Evolutionary conservation across 1,284 basidiomycete genomes (phyloP).

Genomic region (Leccinum idahoense): DNA sequence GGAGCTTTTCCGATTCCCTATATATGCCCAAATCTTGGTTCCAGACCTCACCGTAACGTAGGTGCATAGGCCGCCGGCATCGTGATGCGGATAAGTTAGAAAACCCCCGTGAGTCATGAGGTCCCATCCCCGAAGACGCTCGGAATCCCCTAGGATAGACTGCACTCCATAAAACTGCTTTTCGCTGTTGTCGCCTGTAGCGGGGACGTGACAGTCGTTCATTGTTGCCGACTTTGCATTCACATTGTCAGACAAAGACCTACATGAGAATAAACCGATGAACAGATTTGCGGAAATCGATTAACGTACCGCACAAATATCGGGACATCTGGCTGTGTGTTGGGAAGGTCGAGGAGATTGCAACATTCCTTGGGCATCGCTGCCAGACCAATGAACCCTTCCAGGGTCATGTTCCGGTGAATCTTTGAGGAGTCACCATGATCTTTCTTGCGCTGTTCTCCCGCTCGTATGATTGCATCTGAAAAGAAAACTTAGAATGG

Average conservation of each 20-base stretch:
- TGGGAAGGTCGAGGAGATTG: neutral
- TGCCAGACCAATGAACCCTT: neutral
- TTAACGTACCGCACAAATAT: neutral
- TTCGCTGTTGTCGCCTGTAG: neutral
- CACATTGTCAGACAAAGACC: neutral
- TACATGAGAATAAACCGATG: neutral
- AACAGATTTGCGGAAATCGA: neutral
- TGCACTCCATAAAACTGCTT: neutral
- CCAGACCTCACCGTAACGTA: neutral
- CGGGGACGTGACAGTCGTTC: neutral
- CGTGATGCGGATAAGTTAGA: neutral
- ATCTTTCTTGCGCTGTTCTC: neutral
- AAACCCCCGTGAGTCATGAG: neutral
- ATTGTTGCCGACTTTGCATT: neutral
- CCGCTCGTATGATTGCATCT: neutral
- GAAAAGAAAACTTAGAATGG: too few species aligned
- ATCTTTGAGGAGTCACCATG: neutral
- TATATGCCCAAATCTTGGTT: neutral
- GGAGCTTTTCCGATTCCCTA: neutral
- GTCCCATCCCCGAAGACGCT: neutral
- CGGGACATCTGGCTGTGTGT: neutral
- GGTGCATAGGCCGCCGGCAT: neutral
- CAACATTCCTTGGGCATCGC: neutral
- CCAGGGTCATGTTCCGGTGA: neutral
- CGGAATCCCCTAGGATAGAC: neutral